These are phyloP conservation scores for Hypoxylon subgilvum DNA, from an alignment of 495 filamentous ascomycete species.

Conservation along the genomic window DNA sequence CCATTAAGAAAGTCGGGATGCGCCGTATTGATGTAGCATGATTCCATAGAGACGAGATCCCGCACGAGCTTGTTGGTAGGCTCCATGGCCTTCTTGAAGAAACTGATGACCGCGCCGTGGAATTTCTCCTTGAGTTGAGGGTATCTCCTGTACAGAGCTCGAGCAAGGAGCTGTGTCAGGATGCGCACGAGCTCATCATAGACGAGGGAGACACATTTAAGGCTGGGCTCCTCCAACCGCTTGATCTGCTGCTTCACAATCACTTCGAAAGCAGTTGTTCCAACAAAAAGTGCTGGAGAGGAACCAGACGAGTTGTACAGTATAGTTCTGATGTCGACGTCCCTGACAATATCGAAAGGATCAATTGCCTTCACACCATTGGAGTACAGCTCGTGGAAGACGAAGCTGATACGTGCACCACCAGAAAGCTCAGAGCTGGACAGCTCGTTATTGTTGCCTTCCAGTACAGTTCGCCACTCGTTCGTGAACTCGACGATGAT, in stretches of 20 bases:
- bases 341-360: conserved; percentile 96
- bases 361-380: conserved; percentile 99
- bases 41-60: conserved; percentile 93
- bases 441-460: conserved; percentile 94
- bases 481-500: conserved; percentile 99
- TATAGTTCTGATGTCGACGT: conserved; percentile 95
- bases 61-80: conserved; percentile 96
- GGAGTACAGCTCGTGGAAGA: conserved; percentile 97
- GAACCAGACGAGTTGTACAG: conserved; percentile 98
- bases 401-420: conserved; percentile 97
- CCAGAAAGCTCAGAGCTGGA: conserved; percentile 94
- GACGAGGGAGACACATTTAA: conserved; percentile 95
- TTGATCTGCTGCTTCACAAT: conserved; percentile 99
- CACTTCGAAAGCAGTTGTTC: conserved; percentile 94
- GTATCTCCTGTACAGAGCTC: conserved; percentile 90
- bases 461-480: conserved; percentile 93
- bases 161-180: conserved; percentile 84
- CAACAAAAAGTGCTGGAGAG: conserved; percentile 95
- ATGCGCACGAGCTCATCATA: conserved; percentile 99
- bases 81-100: conserved; percentile 98
- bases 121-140: conserved; percentile 95
- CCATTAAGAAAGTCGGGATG: conserved; percentile 99
- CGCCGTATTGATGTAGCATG: conserved; percentile 97
- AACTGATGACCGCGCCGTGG: conserved; percentile 88
- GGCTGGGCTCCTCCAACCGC: conserved; percentile 91